Evolutionary conservation across 2,329 filamentous ascomycete genomes (phyloP), one percentile per base, ranked within the genome.

Genomic region (Hansfordia pulvinata): DNA sequence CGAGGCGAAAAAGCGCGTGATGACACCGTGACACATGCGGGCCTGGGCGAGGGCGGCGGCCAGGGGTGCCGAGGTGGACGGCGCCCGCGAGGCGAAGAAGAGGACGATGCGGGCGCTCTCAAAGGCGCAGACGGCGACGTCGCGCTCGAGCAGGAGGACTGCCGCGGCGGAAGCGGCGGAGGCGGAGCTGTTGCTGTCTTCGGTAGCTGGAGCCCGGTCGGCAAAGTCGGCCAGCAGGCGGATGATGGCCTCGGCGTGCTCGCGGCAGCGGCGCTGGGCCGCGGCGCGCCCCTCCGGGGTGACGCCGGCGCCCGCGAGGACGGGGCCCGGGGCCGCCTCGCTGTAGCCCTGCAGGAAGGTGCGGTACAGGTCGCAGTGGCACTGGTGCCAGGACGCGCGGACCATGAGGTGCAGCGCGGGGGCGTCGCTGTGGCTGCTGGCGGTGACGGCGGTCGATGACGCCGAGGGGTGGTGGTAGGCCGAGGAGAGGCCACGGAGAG

Each of bases 361-460:
- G 3, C 57, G 53, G 28, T 60, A 59, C 4, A 61, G 32, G 25
- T 61, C 57, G 34, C 54, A 58, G 27, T 59, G 49, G 8, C 48
- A 53, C 24, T 60, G 54, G 11, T 59, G 54, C 40, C 49, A 60
- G 1, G 48, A 53, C 11, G 47, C 35, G 30, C 49, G 46, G 6
- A 52, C 30, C 37, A 50, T 43, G n/a, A 53, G 32, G 17, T 43
- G 43, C 25, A 42, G 40, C 1, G 40, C 38, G 8, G 33, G 43
- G 39, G 38, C 40, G 26, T 30, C 27, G 22, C 12, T 16, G 13
- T 10, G 6, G 13, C 17, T 24, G 13, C 9, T 13, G 11, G 3
- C 17, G 6, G 10, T n/a, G n/a, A n/a, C n/a, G n/a, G n/a, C n/a
- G n/a, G n/a, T n/a, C n/a, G n/a, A n/a, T n/a, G n/a, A n/a, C n/a